phyloP scores from a whole-genome alignment of 176 grass and related monocot species.

The Chrysopogon serrulatus region DNA sequence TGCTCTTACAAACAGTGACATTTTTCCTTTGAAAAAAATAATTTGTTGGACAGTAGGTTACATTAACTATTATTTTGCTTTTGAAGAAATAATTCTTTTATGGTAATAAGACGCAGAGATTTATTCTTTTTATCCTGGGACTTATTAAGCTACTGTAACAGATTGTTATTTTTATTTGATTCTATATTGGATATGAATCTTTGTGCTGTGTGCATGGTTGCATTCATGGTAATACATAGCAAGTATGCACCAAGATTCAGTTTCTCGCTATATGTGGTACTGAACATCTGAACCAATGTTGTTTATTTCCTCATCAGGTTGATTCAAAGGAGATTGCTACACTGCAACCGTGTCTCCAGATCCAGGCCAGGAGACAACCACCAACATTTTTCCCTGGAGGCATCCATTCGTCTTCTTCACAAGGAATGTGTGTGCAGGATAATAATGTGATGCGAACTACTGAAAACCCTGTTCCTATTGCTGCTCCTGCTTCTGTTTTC shows the following conservation, averaged over 20 bases:
- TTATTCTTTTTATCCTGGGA: background rate
- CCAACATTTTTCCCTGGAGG: background rate
- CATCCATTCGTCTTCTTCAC: background rate
- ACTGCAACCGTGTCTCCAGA: background rate
- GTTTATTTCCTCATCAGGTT: background rate
- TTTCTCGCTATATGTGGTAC: background rate
- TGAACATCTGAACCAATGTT: background rate
- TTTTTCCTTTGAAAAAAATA: background rate
- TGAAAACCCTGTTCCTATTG: background rate
- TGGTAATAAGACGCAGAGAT: background rate
- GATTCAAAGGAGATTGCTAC: background rate
- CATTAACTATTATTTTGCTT: background rate
- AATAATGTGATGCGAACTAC: background rate
- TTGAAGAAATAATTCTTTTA: background rate
- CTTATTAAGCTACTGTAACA: no score
- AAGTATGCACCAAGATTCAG: background rate
- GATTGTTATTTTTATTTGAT: background rate
- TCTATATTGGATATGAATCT: background rate
- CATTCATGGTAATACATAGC: background rate
- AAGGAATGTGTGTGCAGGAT: background rate
- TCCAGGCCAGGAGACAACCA: background rate
- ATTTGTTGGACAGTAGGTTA: background rate
- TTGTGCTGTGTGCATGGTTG: background rate
- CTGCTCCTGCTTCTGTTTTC: background rate
- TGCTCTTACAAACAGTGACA: no score